Conservation (phyloP, 2,329 filamentous ascomycete genomes). For the Aspergillus ustus region DNA sequence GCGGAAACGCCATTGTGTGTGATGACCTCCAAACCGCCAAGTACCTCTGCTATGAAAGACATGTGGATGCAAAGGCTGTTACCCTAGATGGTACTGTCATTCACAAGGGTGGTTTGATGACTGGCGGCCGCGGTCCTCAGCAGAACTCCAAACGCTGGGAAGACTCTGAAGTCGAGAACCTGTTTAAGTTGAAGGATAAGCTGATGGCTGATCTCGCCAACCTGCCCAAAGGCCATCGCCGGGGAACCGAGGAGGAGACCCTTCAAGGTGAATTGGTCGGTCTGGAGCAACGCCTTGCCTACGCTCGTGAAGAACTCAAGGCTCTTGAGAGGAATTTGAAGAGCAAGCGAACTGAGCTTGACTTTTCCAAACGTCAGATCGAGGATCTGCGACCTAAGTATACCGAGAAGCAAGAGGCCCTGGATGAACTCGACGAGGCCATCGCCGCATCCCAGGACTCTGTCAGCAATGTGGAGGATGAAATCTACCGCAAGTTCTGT, state of each 20-base stretch:
- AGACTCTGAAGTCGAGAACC: conserved; percentile 83
- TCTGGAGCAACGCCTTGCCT: conserved; percentile 75
- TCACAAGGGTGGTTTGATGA: conserved; percentile 95
- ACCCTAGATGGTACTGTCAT: conserved; percentile 95
- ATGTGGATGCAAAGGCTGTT: conserved; percentile 89
- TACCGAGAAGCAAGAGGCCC: conserved; percentile 69
- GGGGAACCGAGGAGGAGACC: conserved; percentile 76
- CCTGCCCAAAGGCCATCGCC: conserved; percentile 77
- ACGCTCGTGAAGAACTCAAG: conserved; percentile 74
- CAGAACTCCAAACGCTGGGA: conserved; percentile 82
- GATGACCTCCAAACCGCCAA: conserved; percentile 86
- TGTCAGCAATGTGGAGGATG: conserved; percentile 82
- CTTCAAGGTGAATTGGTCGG: conserved; percentile 79
- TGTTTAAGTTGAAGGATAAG: conserved; percentile 77
- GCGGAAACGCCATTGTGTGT: conserved; percentile 92
- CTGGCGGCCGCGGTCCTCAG: conserved; percentile 83
- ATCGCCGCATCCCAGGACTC: conserved; percentile 64
- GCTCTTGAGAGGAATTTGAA: conserved; percentile 80
- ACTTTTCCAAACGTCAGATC: conserved; percentile 73
- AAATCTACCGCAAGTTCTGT: conserved; percentile 86
- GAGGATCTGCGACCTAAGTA: conserved; percentile 78
- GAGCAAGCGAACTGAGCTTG: conserved; percentile 81
- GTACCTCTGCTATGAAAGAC: conserved; percentile 82
- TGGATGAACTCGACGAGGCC: conserved; percentile 65
- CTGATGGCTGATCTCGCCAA: conserved; percentile 77